phyloP scores from a whole-genome alignment of 192 early-diverging fungal genomes.

The Coemansia sp. region DNA sequence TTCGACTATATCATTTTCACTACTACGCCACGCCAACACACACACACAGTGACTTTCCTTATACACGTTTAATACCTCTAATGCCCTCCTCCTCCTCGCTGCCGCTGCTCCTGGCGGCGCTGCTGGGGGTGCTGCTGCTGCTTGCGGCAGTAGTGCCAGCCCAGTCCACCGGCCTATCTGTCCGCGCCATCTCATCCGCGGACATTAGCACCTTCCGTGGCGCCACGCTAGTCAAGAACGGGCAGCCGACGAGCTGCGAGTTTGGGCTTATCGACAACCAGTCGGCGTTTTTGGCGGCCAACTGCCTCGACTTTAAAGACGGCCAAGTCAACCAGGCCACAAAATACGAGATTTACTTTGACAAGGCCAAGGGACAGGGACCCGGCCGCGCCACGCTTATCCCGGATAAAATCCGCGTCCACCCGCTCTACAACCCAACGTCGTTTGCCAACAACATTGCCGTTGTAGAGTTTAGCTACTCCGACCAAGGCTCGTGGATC shows the following conservation, averaged over 20 bases:
- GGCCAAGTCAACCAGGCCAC: constrained; percentile 12
- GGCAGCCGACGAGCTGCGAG: constrained; percentile 39
- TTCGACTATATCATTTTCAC: no score
- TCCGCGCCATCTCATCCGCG: neutral
- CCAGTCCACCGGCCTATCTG: neutral
- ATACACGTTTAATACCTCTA: neutral
- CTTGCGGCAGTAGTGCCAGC: neutral
- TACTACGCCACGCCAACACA: neutral
- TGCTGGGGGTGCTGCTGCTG: neutral
- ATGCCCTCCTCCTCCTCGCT: neutral
- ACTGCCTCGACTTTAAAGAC: constrained; percentile 24
- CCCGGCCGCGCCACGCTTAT: neutral
- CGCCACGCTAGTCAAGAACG: constrained; percentile 34
- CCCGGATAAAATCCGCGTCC: constrained; percentile 13
- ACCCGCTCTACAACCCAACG: constrained; percentile 18
- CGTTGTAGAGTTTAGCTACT: constrained; percentile 12
- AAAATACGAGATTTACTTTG: constrained; percentile 21
- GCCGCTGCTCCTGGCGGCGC: neutral
- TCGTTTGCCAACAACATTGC: constrained; percentile 52
- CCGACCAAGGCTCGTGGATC: constrained; percentile 7
- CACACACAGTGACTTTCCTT: neutral
- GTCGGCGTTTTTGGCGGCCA: constrained; percentile 40
- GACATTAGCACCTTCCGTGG: constrained; percentile 11
- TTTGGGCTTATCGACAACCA: constrained; percentile 40
- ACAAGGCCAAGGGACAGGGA: neutral